Evolutionary conservation across 2,329 filamentous ascomycete species (phyloP), one percentile per base, ranked within the genome.

Genomic region (Colletotrichum tofieldiae): DNA sequence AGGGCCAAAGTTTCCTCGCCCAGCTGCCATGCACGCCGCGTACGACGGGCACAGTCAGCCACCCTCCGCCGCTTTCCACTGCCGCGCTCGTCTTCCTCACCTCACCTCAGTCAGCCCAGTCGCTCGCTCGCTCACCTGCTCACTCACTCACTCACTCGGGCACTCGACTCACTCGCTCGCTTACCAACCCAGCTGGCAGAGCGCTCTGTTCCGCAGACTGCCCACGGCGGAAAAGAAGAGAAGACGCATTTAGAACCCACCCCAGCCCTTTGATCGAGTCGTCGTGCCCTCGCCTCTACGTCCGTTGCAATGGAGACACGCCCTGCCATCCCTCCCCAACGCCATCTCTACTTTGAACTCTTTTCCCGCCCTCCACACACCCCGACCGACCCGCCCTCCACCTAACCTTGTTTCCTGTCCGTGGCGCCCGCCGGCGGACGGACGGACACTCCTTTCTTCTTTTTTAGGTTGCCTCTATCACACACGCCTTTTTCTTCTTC

Each of bases 401-500:
- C 59, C 52, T 63, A 68, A 72, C 65, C 69, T 61, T 56, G 55
- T 72, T 68, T 59, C 60, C 32, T 2, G 39, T 51, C 26, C 60
- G 65, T 60, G 60, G 69, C 69, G 65, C 49, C 49, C 54, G 47
- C 64, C 62, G 73, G 45, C 60, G 60, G 69, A 65, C 61, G 51
- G 69, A 65, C 69, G 65, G 60, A 54, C 60, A 26, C 58, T 55
- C 45, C 37, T 23, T 66, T 58, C 26, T 54, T 58, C 47, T 68
- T 56, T 29, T 62, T 35, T 26, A 11, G 16, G 47, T 41, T n/a
- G 60, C 26, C 14, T 37, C 23, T n/a, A 41, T 18, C 18, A 26
- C 20, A n/a, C 45, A 51, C 49, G 26, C 26, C 49, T n/a, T 12
- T 18, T 18, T 26, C 4, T 29, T 18, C 18, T 11, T 29, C 29